Evolutionary conservation across 345 rosid genomes (phyloP), one percentile per base, ranked within the genome.

Genomic region (Eutrema heterophyllum): DNA sequence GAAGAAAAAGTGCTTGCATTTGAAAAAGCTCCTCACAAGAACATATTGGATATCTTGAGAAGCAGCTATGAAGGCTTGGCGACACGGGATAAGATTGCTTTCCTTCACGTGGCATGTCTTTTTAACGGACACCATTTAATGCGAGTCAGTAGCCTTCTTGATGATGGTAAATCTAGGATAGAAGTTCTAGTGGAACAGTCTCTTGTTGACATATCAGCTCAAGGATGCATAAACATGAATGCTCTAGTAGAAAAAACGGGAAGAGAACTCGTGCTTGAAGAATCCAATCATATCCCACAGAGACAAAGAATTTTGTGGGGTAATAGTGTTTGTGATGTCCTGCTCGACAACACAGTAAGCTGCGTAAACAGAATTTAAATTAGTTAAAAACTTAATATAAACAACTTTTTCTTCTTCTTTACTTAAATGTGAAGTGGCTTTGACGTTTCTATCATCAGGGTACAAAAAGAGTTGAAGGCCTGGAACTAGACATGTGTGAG

Each of bases 81-180:
- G 2, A 57, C 66, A 6, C 0, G n/a, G 14, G 73, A 71, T 16
- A 39, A 71, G 3, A 12, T 0, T 8, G 33, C 59, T 6, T 72
- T 78, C 13, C 51, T 78, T 33, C 64, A 71, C 15, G 39, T 77
- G 4, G 68, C 64, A 1, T 66, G 71, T 1, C 71, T 67, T 7
- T 67, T 67, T 26, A 67, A 53, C 27, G 71, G 71, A 52, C 51
- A 67, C 2, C 27, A 61, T 27, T 4, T 26, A 39, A 5, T 0
- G 7, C 61, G 67, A 50, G 75, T 26, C 9, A 26, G 3, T 1
- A 15, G 45, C 3, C 29, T 79, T 21, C 29, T 56, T 6, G 58
- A 70, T 50, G 70, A 70, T 24, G 39, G 33, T 27, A 27, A 32
- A 12, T 38, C 44, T 12, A 14, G 70, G 55, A 38, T 78, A 24